Evolutionary conservation across 1,139 yeast species (phyloP), one percentile per base, ranked within the genome.

Genomic region (Arxiozyma bovina): DNA sequence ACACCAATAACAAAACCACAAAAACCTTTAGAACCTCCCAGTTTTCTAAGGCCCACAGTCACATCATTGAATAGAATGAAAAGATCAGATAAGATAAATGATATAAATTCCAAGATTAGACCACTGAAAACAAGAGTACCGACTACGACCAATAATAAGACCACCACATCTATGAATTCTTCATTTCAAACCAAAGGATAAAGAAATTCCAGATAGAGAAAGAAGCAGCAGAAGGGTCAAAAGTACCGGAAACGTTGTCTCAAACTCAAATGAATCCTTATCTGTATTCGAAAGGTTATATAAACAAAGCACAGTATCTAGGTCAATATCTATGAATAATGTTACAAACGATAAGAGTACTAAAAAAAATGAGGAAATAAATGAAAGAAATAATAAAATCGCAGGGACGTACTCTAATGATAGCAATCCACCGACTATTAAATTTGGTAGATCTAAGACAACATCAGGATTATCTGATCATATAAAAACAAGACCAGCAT

Each of bases 221-320:
- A 15, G 6, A 34, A 15, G 40, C 6, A n/a, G 40, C 11, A 42
- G 50, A 48, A 43, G 48, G 40, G 45, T 52, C 25, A 34, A 47
- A 23, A 48, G 51, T 20, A 46, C 53, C 1, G 51, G 51, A 15
- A 23, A 43, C 20, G 17, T 17, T 49, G 30, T 45, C 27, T 17
- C 44, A 8, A 20, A 17, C 3, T 50, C 50, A 9, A 23, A 23
- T 1, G 25, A 47, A 3, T 18, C 42, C 15, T 41, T 43, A 3
- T 53, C 58, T 21, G 63, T 62, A 12, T 63, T 63, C 55, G 64
- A 62, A 21, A 57, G 66, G 48, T 53, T 62, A 30, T 62, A 62
- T 50, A 53, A 57, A 30, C 60, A 54, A 42, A 50, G 55, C 21
- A 51, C 62, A 12, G 53, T 58, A 6, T 56, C 64, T 9, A 49